Base-by-base conservation (phyloP, 1,139 yeast genomes). In the Candida sanyaensis region DNA sequence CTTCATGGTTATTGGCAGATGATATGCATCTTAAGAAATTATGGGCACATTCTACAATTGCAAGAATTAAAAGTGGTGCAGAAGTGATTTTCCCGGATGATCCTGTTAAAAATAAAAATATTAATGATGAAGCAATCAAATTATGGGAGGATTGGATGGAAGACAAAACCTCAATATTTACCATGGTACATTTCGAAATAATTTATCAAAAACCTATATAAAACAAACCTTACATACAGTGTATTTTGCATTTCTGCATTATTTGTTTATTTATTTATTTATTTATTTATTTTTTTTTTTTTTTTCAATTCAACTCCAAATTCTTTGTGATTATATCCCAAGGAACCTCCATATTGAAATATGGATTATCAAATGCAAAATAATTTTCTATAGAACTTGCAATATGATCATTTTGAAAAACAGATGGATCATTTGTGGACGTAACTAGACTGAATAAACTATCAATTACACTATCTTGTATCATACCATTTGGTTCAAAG, bases 171-270 rank as follows among this genome's bases (percentile, higher is more conserved):
- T 57, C 56, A 5, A 44, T 54, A 46, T 36, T 57, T 21, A 30
- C 45, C 10, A 42, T 57, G 21, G 37, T 48, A 6, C 56, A 53
- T 46, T 62, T 59, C 37, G 63, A 61, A 45, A 53, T 62, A 26
- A 46, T 53, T 13, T 62, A 59, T 40, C 45, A 46, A 26, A 53
- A 53, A 40, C 30, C 38, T 41, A 41, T 24, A 23, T 41, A 41
- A 13, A 41, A 5, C 8, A 10, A 6, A 28, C 41, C 51, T 30
- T 17, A 17, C 21, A 3, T 17, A 17, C 21, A 17, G 21, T 17
- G 3, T 17, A 17, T 17, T 17, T 17, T 17, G 21, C 21, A 17
- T 17, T 17, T 17, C 21, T 17, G 21, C 21, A 17, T 17, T 17
- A 17, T n/a, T n/a, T n/a, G n/a, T n/a, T n/a, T n/a, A n/a, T n/a